Evolutionary conservation across 2,329 filamentous ascomycete species (phyloP), one percentile per base, ranked within the genome.

Genomic region (Ceratocystis harringtonii): DNA sequence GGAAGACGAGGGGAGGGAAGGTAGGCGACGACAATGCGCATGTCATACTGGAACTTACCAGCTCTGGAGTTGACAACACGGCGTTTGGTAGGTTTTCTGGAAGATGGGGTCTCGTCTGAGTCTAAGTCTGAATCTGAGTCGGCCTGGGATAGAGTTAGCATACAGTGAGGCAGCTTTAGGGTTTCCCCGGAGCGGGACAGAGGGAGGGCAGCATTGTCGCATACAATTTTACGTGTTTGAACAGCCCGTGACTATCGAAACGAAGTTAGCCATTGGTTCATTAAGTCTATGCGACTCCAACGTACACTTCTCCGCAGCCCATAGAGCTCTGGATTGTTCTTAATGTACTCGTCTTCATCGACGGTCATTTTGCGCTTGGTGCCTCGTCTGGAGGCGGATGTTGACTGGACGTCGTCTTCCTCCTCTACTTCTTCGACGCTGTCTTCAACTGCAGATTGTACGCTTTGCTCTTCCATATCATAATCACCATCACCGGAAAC

Each of bases 241-340:
- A 78, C 78, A 57, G 82, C 81, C 64, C 82, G 81, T 66, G 80
- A 80, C 81, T 84, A 69, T 58, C 48, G 62, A 65, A 50, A 64
- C 57, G 41, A 64, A n/a, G 44, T 65, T 62, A 69, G 61, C 32
- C 52, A 61, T 12, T 32, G 15, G 28, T 45, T 22, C 12, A 63
- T 41, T 28, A 62, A 57, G 60, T 19, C 10, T 25, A 63, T n/a
- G 62, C 65, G 43, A 66, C n/a, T 63, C 28, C 22, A 62, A 62
- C 88, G 69, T 86, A 94, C 92, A 78, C 94, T 99, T 78, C 94
- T 84, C 71, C 94, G 85, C 70, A 99, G 80, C 61, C 94, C 94
- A 78, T 97, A 99, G 7, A 99, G 80, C 76, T 96, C 91, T 57
- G 94, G 94, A 72, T 99, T 95, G 72, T 90, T 88, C 71, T 87